Evolutionary conservation across 176 grass and related monocot species (phyloP).

Genomic region (Otatea glauca): DNA sequence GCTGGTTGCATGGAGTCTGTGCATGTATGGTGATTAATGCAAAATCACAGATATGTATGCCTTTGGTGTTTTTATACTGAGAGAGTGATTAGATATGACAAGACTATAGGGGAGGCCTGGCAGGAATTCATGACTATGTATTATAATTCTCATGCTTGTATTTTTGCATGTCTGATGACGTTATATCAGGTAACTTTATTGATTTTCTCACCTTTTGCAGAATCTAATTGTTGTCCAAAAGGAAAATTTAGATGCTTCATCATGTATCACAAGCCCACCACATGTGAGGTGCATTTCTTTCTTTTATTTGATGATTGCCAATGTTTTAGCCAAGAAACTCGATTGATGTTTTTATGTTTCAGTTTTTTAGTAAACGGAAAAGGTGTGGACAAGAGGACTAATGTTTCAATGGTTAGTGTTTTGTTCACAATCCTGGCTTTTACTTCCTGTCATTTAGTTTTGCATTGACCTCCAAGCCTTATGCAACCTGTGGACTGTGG

Average conservation of each 20-base stretch:
- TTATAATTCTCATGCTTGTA: conserved; percentile 1
- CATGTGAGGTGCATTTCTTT: conserved; percentile 77
- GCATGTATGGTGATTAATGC: conserved; percentile 18
- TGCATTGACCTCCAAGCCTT: conserved; percentile 3
- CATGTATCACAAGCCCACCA: conserved; percentile 75
- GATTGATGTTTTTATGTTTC: conserved; percentile 42
- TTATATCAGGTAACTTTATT: conserved; percentile 7
- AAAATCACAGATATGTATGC: background rate
- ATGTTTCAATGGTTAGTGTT: conserved; percentile 73
- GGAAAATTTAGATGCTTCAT: conserved; percentile 80
- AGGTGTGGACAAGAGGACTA: conserved; percentile 88
- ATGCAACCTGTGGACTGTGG: background rate
- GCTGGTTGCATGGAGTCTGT: background rate
- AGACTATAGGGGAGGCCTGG: background rate
- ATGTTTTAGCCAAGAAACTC: conserved; percentile 32
- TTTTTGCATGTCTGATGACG: conserved; percentile 22
- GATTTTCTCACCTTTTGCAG: conserved; percentile 49
- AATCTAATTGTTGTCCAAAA: conserved; percentile 74
- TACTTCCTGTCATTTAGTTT: conserved; percentile 38
- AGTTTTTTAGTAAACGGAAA: conserved; percentile 97
- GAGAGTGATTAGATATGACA: background rate
- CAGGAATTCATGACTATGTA: conserved; percentile 7
- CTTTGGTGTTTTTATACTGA: conserved; percentile 15
- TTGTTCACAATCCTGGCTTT: conserved; percentile 4
- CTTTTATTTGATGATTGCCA: conserved; percentile 12